Conservation (phyloP, 2,329 filamentous ascomycete genomes). For the Paracamarosporium sp. region DNA sequence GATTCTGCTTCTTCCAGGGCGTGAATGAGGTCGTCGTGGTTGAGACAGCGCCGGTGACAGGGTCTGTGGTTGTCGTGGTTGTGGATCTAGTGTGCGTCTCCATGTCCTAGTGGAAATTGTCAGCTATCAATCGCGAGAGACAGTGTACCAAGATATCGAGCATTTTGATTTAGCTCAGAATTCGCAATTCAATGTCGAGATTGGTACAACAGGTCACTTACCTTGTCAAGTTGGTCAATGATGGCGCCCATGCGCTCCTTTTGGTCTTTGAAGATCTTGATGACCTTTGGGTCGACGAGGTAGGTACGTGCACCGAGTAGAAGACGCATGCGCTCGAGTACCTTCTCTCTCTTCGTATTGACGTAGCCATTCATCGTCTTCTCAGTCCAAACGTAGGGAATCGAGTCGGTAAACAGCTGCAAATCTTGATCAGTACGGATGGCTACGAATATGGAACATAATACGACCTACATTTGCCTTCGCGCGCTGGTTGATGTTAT, state of each 20-base stretch:
- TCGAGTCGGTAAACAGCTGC: neutral
- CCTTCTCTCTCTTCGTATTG: neutral
- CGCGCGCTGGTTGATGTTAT: neutral
- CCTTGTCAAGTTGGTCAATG: slow-evolving; percentile 10
- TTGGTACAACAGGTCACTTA: too few species aligned
- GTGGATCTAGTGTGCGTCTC: neutral
- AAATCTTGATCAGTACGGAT: neutral
- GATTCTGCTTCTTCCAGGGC: slow-evolving; percentile 9
- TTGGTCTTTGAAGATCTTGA: slow-evolving; percentile 8
- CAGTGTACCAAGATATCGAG: too few species aligned
- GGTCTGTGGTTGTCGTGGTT: neutral
- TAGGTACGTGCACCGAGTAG: slow-evolving; percentile 13
- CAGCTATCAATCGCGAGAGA: too few species aligned
- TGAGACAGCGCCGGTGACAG: neutral
- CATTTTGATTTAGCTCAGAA: too few species aligned
- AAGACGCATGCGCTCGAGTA: slow-evolving; percentile 4
- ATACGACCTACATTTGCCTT: slow-evolving; percentile 3
- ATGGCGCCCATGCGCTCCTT: slow-evolving; percentile 14
- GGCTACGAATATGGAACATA: neutral
- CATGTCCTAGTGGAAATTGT: too few species aligned
- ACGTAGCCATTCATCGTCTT: neutral
- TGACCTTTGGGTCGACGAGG: slow-evolving; percentile 1
- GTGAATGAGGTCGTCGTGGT: neutral
- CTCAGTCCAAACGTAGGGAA: neutral
- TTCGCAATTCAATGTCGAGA: too few species aligned